Evolutionary conservation across 2,329 filamentous ascomycete genomes (phyloP).

Genomic region (Phialophora tarda): DNA sequence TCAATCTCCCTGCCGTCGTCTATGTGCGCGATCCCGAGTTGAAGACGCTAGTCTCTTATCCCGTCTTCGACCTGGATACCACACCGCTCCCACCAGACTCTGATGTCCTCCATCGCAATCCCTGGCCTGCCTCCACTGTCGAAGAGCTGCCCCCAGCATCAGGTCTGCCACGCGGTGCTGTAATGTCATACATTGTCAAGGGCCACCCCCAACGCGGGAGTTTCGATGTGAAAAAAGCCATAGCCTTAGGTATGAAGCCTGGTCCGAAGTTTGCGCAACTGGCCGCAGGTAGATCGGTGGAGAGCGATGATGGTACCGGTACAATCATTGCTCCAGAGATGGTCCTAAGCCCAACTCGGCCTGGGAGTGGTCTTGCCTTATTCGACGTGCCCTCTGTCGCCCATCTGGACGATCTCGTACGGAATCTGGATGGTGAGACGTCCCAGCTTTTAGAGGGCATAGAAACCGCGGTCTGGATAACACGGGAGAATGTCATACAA

Average conservation of each 20-base stretch:
- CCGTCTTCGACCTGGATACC: constrained; percentile 70
- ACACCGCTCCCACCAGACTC: constrained; percentile 64
- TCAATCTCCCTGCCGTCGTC: constrained; percentile 70
- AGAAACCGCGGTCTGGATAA: constrained; percentile 76
- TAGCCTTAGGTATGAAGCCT: constrained; percentile 66
- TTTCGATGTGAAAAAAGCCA: constrained; percentile 72
- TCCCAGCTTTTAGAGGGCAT: constrained; percentile 70
- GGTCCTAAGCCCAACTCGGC: constrained; percentile 72
- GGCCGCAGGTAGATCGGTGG: constrained; percentile 66
- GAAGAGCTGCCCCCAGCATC: constrained; percentile 69
- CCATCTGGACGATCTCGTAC: constrained; percentile 73
- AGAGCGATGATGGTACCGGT: constrained; percentile 62
- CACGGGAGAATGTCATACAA: constrained; percentile 70
- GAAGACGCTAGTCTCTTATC: constrained; percentile 67
- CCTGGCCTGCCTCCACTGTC: constrained; percentile 76
- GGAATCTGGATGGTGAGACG: constrained; percentile 51
- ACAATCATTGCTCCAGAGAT: constrained; percentile 79
- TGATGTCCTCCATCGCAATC: constrained; percentile 73
- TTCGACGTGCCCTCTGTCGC: constrained; percentile 75
- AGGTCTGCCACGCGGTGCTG: constrained; percentile 62
- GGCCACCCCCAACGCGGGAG: constrained; percentile 77
- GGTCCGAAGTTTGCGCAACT: constrained; percentile 66
- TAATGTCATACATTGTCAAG: constrained; percentile 86
- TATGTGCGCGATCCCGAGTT: constrained; percentile 69
- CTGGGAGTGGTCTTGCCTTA: constrained; percentile 76